phyloP scores from a whole-genome alignment of 2,329 filamentous ascomycete species.

The Tolypocladium nubicola region DNA sequence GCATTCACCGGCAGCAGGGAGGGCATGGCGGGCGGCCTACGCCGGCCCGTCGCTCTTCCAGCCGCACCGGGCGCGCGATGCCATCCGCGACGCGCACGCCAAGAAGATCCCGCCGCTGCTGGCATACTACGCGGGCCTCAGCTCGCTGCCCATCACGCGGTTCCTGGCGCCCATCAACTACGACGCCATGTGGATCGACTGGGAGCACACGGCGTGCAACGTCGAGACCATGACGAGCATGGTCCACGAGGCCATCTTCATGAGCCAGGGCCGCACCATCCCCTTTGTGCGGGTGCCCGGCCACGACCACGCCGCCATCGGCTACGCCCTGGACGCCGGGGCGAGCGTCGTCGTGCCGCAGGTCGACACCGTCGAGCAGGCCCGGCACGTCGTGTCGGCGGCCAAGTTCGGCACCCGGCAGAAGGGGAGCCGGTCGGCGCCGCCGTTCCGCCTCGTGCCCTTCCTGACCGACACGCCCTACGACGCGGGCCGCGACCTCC shows the following conservation, averaged over 20 bases:
- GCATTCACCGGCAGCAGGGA: constrained; percentile 3
- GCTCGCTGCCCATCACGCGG: constrained; percentile 26
- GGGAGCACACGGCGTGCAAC: constrained; percentile 34
- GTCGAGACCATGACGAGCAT: constrained; percentile 40
- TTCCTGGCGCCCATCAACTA: constrained; percentile 30
- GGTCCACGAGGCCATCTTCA: constrained; percentile 34
- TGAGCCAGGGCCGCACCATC: constrained; percentile 32
- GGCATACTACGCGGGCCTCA: constrained; percentile 29
- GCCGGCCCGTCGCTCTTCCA: constrained; percentile 33
- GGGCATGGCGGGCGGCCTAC: constrained; percentile 30
- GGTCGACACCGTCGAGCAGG: constrained; percentile 35
- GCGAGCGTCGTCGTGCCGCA: constrained; percentile 29
- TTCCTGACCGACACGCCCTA: constrained; percentile 26
- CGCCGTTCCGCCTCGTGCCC: constrained; percentile 29
- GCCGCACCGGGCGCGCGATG: constrained; percentile 31
- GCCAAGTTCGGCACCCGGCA: constrained; percentile 31
- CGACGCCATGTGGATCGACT: constrained; percentile 35
- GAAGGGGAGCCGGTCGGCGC: constrained; percentile 32
- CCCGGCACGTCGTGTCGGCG: constrained; percentile 28
- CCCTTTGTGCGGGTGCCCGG: constrained; percentile 34
- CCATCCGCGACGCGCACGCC: constrained; percentile 33
- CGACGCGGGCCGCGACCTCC: constrained; percentile 21
- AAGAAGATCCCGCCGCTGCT: constrained; percentile 33
- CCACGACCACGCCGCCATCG: constrained; percentile 35
- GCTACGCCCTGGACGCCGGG: constrained; percentile 36